phyloP scores from a whole-genome alignment of 2,329 filamentous ascomycete genomes.

The Didymosphaeria variabile region DNA sequence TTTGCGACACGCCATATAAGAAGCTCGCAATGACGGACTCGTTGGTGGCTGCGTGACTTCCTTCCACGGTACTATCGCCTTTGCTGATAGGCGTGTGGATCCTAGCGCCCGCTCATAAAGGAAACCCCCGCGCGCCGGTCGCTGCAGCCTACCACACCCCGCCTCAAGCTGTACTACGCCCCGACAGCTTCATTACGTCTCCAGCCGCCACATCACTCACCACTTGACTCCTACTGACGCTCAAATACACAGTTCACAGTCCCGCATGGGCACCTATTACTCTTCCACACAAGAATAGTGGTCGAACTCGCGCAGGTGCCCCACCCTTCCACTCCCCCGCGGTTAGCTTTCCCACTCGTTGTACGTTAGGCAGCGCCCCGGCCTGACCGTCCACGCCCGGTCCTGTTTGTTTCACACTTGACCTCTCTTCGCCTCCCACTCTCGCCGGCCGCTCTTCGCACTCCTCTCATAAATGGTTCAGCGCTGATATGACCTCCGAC shows the following conservation, averaged over 20 bases:
- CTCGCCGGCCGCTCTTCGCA: conserved; percentile 7
- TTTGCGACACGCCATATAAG: not conserved
- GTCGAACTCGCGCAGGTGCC: conserved; percentile 23
- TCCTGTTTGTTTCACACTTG: conserved; percentile 15
- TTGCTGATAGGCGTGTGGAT: conserved; percentile 10
- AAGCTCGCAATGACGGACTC: not conserved
- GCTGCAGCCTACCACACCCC: conserved; percentile 13
- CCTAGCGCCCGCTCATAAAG: conserved; percentile 7
- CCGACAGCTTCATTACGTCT: conserved; percentile 8
- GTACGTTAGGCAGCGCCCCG: conserved; percentile 33
- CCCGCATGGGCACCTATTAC: conserved; percentile 2
- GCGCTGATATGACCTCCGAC: conserved; percentile 44
- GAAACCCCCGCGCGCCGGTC: not conserved
- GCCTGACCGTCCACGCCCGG: conserved; percentile 14
- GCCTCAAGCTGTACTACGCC: conserved; percentile 3
- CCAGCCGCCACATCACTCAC: not conserved
- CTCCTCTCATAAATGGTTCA: conserved; percentile 20
- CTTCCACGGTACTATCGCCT: conserved; percentile 6
- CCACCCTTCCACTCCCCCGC: conserved; percentile 23
- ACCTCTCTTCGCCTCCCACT: conserved; percentile 7
- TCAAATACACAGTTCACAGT: not conserved
- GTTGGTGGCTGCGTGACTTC: conserved; percentile 15
- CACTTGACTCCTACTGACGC: not conserved
- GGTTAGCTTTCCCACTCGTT: conserved; percentile 25
- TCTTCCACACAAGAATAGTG: conserved; percentile 8